Base-by-base conservation (phyloP, 176 grass and related monocot species). In the Coix lacrymajobi region DNA sequence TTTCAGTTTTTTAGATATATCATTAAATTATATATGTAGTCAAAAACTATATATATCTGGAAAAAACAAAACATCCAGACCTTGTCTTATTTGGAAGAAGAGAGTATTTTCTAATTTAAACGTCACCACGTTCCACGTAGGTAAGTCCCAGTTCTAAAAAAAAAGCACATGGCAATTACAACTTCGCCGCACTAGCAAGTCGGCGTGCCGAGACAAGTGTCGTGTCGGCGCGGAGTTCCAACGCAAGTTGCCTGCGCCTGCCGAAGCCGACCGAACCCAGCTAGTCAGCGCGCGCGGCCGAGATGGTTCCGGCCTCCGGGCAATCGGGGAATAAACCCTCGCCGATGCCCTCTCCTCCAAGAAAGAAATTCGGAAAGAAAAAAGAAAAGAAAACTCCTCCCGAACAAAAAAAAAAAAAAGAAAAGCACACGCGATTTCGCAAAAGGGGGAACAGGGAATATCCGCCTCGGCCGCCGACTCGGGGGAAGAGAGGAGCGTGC, bases 321-420 rank as follows among this genome's bases (percentile, higher is more conserved):
- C 62, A 24, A 24, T 25, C 30, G 29, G 29, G 69, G 25, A 90
- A 90, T 87, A 83, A 90, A 84, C 84, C 75, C 25, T 79, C 69
- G 69, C 64, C 65, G 88, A 85, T 89, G 16, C 87, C 87, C 83
- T 82, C 54, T 11, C 56, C 52, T 70, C 78, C 88, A 85, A 89
- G 83, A 89, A 85, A 89, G 70, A 25, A 69, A 49, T 0, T 37
- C 7, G 4, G 37, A 32, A 37, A 30, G 13, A 37, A 68, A 56
- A 1, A 64, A 41, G 25, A n/a, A n/a, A 68, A 28, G 11, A 62
- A 38, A 79, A 43, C n/a, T n/a, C n/a, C 6, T 8, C 60, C 61
- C 62, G 6, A 71, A 48, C 31, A 39, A 75, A 58, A 87, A 80
- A 31, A n/a, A n/a, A n/a, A n/a, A n/a, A n/a, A n/a, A n/a, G n/a